Evolutionary conservation across 306 rosid species (phyloP).

Genomic region (Trifolium fragiferum): DNA sequence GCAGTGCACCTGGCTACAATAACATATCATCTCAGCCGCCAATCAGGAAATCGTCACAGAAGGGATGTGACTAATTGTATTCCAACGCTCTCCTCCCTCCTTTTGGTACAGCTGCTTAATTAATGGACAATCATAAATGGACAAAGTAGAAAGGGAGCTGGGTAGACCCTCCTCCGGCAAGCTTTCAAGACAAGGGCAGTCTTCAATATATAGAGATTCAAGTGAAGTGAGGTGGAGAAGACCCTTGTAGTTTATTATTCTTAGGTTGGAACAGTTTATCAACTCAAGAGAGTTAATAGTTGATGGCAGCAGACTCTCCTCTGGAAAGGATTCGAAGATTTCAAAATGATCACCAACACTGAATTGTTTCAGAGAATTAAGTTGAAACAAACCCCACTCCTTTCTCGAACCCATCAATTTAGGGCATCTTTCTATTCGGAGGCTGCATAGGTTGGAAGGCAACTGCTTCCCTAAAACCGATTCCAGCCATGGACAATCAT

Average conservation of each 20-base stretch:
- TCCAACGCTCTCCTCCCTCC: constrained; percentile 25
- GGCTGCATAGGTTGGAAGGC: background rate
- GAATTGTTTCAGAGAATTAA: background rate
- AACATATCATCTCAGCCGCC: background rate
- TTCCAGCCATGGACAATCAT: background rate
- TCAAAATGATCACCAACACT: background rate
- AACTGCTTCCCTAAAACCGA: background rate
- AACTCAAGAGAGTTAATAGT: background rate
- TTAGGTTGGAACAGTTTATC: background rate
- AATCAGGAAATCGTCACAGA: background rate
- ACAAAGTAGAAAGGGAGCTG: background rate
- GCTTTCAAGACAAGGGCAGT: constrained; percentile 23
- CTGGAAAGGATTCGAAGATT: constrained; percentile 22
- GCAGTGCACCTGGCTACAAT: too few relatives aligned
- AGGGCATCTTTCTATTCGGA: background rate
- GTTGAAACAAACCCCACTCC: constrained; percentile 16
- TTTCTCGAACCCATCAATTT: background rate
- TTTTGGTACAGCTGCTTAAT: constrained; percentile 1
- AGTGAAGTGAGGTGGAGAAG: constrained; percentile 43
- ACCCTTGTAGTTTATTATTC: constrained; percentile 21
- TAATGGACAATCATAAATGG: rapidly evolving
- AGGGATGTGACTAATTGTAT: constrained; percentile 33
- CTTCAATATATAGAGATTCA: rapidly evolving
- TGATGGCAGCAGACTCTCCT: constrained; percentile 35
- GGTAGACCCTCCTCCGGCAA: constrained; percentile 36